These are phyloP conservation scores for Hypoxylon perforatum DNA, from an alignment of 495 filamentous ascomycete genomes.

Conservation along the genomic window DNA sequence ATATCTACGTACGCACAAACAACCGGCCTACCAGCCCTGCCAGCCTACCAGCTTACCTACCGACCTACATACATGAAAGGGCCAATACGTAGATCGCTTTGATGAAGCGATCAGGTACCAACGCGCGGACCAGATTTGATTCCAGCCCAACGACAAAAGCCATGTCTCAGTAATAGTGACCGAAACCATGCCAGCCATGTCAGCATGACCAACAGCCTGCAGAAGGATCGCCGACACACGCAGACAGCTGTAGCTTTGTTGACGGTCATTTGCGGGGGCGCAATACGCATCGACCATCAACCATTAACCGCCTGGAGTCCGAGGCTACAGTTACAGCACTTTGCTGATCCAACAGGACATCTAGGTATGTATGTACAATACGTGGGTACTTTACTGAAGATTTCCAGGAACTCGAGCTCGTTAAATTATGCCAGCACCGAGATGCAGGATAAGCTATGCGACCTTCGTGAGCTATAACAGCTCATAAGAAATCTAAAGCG, in stretches of 20 bases:
- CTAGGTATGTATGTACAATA: background rate
- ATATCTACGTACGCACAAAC: constrained; percentile 13
- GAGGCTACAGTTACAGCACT: background rate
- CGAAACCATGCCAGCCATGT: constrained; percentile 42
- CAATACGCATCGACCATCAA: constrained; percentile 12
- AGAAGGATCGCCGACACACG: constrained; percentile 50
- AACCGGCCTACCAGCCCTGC: too few relatives aligned
- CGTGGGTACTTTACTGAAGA: background rate
- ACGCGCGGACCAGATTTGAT: constrained; percentile 43
- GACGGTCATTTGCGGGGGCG: constrained; percentile 37
- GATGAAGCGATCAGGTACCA: constrained; percentile 49
- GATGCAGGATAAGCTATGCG: constrained; percentile 11
- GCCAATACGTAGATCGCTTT: constrained; percentile 24
- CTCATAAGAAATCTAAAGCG: constrained; percentile 32
- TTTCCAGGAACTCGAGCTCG: constrained; percentile 16
- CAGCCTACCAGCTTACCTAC: constrained; percentile 1
- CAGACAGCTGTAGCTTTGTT: constrained; percentile 34
- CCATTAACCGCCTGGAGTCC: constrained; percentile 12
- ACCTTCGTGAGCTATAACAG: constrained; percentile 20
- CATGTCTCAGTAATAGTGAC: constrained; percentile 43
- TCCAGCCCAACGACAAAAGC: constrained; percentile 49
- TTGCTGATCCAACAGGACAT: constrained; percentile 21
- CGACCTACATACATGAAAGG: constrained; percentile 13
- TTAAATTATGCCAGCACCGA: constrained; percentile 6
- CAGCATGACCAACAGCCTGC: constrained; percentile 46